Conservation (phyloP, 345 rosid species). For the Melastoma malabathricum region DNA sequence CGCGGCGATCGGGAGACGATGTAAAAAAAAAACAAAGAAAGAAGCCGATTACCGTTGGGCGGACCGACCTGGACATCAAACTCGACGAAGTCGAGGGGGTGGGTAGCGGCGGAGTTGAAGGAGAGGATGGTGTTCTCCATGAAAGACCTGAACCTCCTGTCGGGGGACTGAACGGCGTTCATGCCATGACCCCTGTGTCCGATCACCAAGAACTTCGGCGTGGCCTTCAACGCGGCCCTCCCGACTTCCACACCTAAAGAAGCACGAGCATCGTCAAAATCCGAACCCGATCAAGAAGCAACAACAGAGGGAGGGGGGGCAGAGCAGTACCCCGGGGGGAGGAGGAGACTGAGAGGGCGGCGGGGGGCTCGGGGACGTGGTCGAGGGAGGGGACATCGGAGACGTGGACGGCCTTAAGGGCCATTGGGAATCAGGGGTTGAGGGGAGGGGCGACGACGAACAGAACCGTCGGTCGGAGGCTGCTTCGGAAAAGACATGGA, state of each 20-base stretch:
- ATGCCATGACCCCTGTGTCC: slow-evolving; percentile 96
- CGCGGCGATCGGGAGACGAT: neutral
- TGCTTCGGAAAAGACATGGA: too few relatives aligned
- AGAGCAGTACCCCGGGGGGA: slow-evolving; percentile 19
- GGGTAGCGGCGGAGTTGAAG: slow-evolving; percentile 62
- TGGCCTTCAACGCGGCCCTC: slow-evolving; percentile 17
- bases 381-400: slow-evolving; percentile 70
- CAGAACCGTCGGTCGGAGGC: neutral
- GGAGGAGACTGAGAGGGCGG: slow-evolving; percentile 21
- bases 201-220: slow-evolving; percentile 53
- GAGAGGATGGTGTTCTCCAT: slow-evolving; percentile 76
- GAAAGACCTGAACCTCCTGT: slow-evolving; percentile 48
- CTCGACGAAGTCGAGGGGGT: slow-evolving; percentile 69
- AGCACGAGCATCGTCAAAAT: neutral
- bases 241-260: slow-evolving; percentile 24
- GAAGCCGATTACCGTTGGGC: neutral
- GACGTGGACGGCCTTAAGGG: slow-evolving; percentile 76
- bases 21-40: neutral
- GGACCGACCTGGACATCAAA: slow-evolving; percentile 91
- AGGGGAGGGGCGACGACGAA: neutral
- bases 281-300: neutral
- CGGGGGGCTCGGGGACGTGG: slow-evolving; percentile 44
- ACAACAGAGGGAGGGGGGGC: too few relatives aligned
- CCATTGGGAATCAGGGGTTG: slow-evolving; percentile 36
- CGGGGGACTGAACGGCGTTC: slow-evolving; percentile 51